phyloP scores from a whole-genome alignment of 768 basidiomycete genomes.

The Mycena olivaceomarginata region DNA sequence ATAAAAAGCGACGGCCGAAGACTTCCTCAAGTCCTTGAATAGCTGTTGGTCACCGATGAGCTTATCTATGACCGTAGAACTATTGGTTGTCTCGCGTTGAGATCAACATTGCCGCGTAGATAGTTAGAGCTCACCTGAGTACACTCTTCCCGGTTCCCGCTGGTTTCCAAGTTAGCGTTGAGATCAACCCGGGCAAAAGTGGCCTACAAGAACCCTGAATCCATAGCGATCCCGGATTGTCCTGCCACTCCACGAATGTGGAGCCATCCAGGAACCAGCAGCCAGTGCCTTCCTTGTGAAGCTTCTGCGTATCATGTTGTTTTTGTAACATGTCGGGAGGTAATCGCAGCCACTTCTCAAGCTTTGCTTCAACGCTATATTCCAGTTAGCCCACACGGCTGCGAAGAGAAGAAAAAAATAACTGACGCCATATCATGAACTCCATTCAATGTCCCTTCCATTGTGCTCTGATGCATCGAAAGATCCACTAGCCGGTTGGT shows the following conservation, averaged over 20 bases:
- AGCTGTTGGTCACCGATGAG: constrained; percentile 14
- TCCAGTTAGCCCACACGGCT: background rate
- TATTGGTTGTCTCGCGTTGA: background rate
- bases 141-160: constrained; percentile 30
- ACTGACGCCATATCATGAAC: constrained; percentile 17
- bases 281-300: constrained; percentile 20
- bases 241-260: constrained; percentile 12
- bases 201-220: constrained; percentile 26
- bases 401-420: background rate
- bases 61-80: background rate
- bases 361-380: background rate
- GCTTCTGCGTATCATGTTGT: constrained; percentile 4
- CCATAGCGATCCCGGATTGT: constrained; percentile 27
- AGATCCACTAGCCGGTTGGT: constrained; percentile 29
- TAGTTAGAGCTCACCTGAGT: constrained; percentile 5
- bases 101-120: background rate
- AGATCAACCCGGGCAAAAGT: background rate
- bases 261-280: constrained; percentile 4
- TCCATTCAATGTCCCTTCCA: background rate
- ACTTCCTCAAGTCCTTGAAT: background rate
- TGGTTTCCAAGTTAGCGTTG: background rate
- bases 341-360: constrained; percentile 13
- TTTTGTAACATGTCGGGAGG: constrained; percentile 15
- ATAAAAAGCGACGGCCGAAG: constrained; percentile 12
- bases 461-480: background rate